Conservation (phyloP, 2,329 filamentous ascomycete genomes). For the Fusarium veterinarium region DNA sequence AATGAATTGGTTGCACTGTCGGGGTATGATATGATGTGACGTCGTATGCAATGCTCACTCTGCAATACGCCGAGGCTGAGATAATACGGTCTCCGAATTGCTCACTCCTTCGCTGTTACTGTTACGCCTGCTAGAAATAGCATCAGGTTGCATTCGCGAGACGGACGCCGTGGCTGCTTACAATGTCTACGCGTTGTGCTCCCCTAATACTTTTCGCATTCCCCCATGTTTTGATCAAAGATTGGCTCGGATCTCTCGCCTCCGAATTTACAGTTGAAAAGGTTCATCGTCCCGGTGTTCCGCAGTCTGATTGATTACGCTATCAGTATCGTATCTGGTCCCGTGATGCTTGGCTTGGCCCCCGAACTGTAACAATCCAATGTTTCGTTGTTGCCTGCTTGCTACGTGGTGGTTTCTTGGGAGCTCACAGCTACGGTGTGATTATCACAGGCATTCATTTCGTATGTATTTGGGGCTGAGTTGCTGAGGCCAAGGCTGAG, state of each 20-base stretch:
- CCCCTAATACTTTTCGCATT: conserved; percentile 6
- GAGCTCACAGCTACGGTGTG: conserved; percentile 3
- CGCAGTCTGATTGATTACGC: background rate
- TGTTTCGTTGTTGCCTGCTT: conserved; percentile 11
- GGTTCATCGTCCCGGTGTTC: background rate
- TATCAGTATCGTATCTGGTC: conserved; percentile 7
- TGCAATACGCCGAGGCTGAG: conserved; percentile 8
- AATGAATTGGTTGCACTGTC: conserved; percentile 9
- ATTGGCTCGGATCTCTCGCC: conserved; percentile 30
- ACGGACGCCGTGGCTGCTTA: conserved; percentile 15
- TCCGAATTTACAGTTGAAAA: conserved; percentile 5
- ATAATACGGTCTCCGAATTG: background rate
- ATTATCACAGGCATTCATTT: background rate
- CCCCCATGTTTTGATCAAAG: conserved; percentile 1
- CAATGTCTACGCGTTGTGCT: conserved; percentile 8
- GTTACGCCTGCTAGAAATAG: conserved; percentile 31
- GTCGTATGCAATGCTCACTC: background rate
- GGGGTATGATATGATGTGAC: conserved; percentile 2
- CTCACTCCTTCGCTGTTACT: background rate
- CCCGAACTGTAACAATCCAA: conserved; percentile 18
- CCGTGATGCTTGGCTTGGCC: conserved; percentile 20
- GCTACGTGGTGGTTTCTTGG: background rate
- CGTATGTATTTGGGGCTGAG: conserved; percentile 18
- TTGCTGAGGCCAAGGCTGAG: conserved; percentile 10
- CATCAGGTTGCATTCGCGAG: conserved; percentile 20